Base-by-base conservation (phyloP, 768 basidiomycete genomes). In the Lactifluus hygrophoroides region DNA sequence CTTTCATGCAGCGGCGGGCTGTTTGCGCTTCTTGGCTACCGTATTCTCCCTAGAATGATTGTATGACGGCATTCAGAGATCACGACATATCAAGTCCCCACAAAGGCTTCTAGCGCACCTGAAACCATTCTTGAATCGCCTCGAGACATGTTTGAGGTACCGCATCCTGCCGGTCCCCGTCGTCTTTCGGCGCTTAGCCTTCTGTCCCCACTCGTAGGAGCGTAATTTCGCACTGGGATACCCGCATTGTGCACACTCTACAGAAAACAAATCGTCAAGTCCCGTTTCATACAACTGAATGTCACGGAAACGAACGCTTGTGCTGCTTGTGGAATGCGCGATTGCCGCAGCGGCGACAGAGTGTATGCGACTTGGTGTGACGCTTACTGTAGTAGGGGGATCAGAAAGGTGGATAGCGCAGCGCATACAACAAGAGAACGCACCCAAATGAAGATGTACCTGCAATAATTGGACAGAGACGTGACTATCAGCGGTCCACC, bases 161-260 rank as follows among this genome's bases (percentile, higher is more conserved):
- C 79, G 77, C 94, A 96, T 96, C 70, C 94, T 82, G 65, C 95
- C 95, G 65, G 95, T 94, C 60, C 96, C 96, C 59, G 96, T 97
- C 48, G 95, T 98, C 86, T 95, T 96, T 85, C 95, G 88, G 76
- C 96, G 88, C 85, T 98, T 97, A 54, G 96, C 96, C 83, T 99
- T 99, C 72, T 85, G 81, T 66, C 94, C 93, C 96, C 96, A 98
- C 76, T 97, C 89, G 75, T 85, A 98, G 68, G 91, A 94, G 69
- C 95, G 85, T 68, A 95, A 76, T 77, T 91, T 98, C 55, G 96
- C 94, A 56, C 92, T 77, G 45, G 96, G 96, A 77, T 93, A 98
- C 57, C 95, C 96, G 73, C 96, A 97, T 72, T 91, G 89, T 23
- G 86, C 88, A 76, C 96, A 98, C 60, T 85, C 94, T 96, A 69